phyloP scores from a whole-genome alignment of 352 stramenopile species.

The Phytophthora chlamydospora region DNA sequence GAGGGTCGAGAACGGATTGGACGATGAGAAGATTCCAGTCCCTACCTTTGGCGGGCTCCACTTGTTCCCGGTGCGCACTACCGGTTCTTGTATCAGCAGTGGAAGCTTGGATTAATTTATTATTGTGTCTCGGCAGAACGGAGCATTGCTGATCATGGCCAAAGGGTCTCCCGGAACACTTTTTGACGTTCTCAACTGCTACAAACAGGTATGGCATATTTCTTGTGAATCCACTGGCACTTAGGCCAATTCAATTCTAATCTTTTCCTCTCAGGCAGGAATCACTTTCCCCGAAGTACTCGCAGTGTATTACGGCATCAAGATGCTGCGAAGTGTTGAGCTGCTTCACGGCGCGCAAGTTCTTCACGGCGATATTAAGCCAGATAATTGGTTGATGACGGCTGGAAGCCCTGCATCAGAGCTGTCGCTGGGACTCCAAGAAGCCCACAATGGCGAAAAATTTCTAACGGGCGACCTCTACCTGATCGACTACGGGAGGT shows the following conservation, averaged over 20 bases:
- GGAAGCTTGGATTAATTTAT: neutral
- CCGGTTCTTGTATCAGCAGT: constrained; percentile 2
- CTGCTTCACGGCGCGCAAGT: constrained; percentile 64
- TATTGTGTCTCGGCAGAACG: constrained; percentile 55
- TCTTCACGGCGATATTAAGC: constrained; percentile 88
- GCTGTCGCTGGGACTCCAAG: constrained; percentile 21
- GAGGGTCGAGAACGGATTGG: constrained; percentile 26
- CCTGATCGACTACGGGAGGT: constrained; percentile 87
- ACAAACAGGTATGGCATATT: constrained; percentile 63
- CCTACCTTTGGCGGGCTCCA: constrained; percentile 57
- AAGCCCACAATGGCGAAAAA: constrained; percentile 8
- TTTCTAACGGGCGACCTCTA: constrained; percentile 57
- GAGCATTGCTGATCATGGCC: constrained; percentile 75
- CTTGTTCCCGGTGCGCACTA: constrained; percentile 56
- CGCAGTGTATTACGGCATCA: constrained; percentile 77
- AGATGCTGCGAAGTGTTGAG: constrained; percentile 79
- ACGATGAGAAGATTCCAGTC: constrained; percentile 37
- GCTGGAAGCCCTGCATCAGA: constrained; percentile 28
- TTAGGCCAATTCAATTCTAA: constrained; percentile 5
- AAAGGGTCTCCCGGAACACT: constrained; percentile 73
- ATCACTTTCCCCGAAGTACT: constrained; percentile 73
- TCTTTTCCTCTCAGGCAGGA: constrained; percentile 41
- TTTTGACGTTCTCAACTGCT: constrained; percentile 79
- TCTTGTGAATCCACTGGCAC: neutral
- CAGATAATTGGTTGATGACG: constrained; percentile 86